Percentiles rank a stretch among this genome's conserved stretches.
Evolutionary conservation across 331 rosid species (phyloP).

Genomic region (Saraca asoca): DNA sequence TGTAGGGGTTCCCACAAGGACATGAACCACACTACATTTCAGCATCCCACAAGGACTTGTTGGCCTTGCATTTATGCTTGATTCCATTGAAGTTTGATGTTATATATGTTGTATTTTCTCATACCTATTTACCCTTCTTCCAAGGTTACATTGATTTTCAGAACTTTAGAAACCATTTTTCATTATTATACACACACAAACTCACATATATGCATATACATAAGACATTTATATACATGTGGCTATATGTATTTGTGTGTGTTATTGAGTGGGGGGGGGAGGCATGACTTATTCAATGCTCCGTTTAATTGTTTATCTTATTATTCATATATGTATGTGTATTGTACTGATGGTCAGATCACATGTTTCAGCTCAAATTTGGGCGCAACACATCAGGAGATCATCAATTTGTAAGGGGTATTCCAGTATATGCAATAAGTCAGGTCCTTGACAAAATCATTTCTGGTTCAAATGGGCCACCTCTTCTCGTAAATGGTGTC

Average conservation of each 20-base stretch:
- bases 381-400: conserved; percentile 81
- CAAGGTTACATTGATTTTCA: no score
- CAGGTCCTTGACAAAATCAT: conserved; percentile 84
- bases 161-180: no score
- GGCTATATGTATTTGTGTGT: not conserved
- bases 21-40: conserved; percentile 58
- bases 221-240: no score
- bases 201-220: no score
- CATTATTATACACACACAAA: no score
- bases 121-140: no score
- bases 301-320: conserved; percentile 11
- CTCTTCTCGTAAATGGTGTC: conserved; percentile 82
- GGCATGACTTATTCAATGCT: no score
- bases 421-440: conserved; percentile 84
- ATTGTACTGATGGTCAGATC: conserved; percentile 38
- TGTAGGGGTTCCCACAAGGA: conserved; percentile 44
- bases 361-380: conserved; percentile 69
- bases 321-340: conserved; percentile 11
- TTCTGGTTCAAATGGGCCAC: conserved; percentile 73
- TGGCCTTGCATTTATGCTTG: no score
- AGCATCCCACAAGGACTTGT: no score
- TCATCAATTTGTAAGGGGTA: conserved; percentile 94
- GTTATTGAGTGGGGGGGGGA: conserved; percentile 11
- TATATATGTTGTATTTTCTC: no score
- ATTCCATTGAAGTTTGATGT: no score